A percentile compares a stretch with the other conserved stretches of the same genome.
phyloP scores from a whole-genome alignment of 1,284 basidiomycete genomes.

The Trametes polyzona region DNA sequence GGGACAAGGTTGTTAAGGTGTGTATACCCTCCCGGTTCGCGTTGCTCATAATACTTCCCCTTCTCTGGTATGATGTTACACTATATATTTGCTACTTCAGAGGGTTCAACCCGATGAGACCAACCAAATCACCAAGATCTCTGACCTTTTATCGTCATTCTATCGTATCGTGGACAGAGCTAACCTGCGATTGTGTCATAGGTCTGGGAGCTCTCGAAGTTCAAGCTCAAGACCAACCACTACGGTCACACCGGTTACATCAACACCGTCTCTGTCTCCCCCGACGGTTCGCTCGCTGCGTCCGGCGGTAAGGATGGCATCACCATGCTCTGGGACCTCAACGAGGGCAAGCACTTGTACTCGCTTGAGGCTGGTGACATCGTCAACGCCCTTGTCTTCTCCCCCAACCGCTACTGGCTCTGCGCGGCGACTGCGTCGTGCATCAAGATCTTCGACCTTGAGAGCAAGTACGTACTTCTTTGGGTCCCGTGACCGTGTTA shows the following conservation, averaged over 20 bases:
- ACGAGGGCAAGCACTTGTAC: constrained; percentile 99
- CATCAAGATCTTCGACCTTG: constrained; percentile 99
- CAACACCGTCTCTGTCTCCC: constrained; percentile 98
- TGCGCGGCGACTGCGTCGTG: constrained; percentile 98
- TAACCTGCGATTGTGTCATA: constrained; percentile 43
- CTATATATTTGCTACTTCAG: constrained; percentile 86
- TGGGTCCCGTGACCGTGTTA: neutral
- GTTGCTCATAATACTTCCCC: constrained; percentile 12
- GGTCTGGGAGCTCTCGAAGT: constrained; percentile 99
- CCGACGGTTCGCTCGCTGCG: constrained; percentile 98
- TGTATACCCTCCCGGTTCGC: constrained; percentile 35
- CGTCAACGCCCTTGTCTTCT: constrained; percentile 99
- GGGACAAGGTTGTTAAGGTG: constrained; percentile 99
- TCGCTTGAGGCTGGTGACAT: constrained; percentile 98
- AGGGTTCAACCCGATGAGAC: constrained; percentile 74
- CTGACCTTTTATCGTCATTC: constrained; percentile 47
- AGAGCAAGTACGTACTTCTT: constrained; percentile 83
- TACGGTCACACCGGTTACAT: constrained; percentile 99
- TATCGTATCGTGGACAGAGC: neutral
- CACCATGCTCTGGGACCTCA: constrained; percentile 99
- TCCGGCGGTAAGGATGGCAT: constrained; percentile 99
- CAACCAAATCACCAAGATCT: constrained; percentile 75
- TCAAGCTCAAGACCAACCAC: constrained; percentile 99
- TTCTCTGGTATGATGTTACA: constrained; percentile 49
- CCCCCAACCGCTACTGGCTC: constrained; percentile 99